Percentiles rank a stretch among this genome's conserved stretches.
phyloP scores from a whole-genome alignment of 371 early-diverging fungal species.

The Dentiscutata heterogama region DNA sequence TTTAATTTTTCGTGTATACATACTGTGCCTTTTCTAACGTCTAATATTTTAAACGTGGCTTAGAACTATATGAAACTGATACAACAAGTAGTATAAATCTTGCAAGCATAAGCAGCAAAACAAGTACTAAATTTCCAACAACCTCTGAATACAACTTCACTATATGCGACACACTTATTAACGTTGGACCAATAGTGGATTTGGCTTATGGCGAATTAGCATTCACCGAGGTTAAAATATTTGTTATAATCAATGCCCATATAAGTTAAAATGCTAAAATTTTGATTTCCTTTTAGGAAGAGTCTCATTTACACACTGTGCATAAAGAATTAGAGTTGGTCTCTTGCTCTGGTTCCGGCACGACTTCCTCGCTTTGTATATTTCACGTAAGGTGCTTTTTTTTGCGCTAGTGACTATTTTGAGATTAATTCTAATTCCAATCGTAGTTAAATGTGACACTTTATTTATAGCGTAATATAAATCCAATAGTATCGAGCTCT shows the following conservation, averaged over 20 bases:
- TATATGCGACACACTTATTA: conserved; percentile 82
- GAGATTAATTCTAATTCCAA: neutral
- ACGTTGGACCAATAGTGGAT: conserved; percentile 83
- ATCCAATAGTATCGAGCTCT: conserved; percentile 77
- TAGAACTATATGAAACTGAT: conserved; percentile 51
- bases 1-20: too few relatives aligned
- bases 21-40: too few relatives aligned
- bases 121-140: conserved; percentile 48
- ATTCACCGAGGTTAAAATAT: conserved; percentile 48
- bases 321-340: conserved; percentile 77
- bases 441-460: neutral
- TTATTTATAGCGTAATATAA: conserved; percentile 70
- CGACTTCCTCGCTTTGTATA: conserved; percentile 81
- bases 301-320: conserved; percentile 32
- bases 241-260: neutral
- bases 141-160: conserved; percentile 64
- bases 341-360: conserved; percentile 82
- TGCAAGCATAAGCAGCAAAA: conserved; percentile 47
- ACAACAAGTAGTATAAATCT: conserved; percentile 37
- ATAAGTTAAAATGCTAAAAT: neutral
- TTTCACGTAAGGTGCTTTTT: conserved; percentile 62
- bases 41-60: too few relatives aligned
- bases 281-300: conserved; percentile 21
- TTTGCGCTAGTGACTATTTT: too few relatives aligned
- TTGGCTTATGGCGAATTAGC: conserved; percentile 78